These are phyloP conservation scores for Sergeia podlipaevii DNA, from an alignment of 208 protist species.

Conservation along the genomic window DNA sequence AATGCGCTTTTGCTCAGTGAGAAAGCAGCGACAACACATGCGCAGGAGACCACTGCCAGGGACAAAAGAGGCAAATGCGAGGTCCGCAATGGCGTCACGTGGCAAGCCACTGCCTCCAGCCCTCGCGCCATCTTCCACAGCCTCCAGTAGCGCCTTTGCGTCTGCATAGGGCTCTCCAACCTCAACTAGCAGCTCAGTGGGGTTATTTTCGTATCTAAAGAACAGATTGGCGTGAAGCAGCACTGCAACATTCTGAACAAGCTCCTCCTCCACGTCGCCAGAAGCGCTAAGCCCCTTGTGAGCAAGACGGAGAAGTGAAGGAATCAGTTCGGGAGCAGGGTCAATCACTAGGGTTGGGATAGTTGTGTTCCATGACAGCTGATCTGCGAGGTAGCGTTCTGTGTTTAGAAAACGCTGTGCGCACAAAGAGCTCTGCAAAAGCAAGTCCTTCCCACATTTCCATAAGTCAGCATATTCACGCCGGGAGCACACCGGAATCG, in stretches of 20 bases:
- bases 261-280: conserved; percentile 12
- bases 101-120: conserved; percentile 7
- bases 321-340: conserved; percentile 33
- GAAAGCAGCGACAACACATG: conserved; percentile 66
- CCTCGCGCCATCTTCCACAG: conserved; percentile 2
- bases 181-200: conserved; percentile 12
- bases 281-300: conserved; percentile 9
- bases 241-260: conserved; percentile 26
- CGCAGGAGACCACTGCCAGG: conserved; percentile 27
- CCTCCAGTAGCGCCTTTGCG: conserved; percentile 31
- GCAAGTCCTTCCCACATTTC: conserved; percentile 56
- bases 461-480: conserved; percentile 38
- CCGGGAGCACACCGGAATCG: conserved; percentile 17
- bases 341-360: conserved; percentile 63
- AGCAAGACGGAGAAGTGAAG: conserved; percentile 40
- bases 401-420: conserved; percentile 45
- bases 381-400: conserved; percentile 57
- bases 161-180: conserved; percentile 30
- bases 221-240: conserved; percentile 74
- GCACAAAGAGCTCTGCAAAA: conserved; percentile 46
- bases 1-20: conserved; percentile 43
- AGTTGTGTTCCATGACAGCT: conserved; percentile 53
- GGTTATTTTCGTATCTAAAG: conserved; percentile 26
- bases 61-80: conserved; percentile 19
- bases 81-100: conserved; percentile 20